Conservation (phyloP, 371 early-diverging fungal species). For the Mycotypha africana region DNA sequence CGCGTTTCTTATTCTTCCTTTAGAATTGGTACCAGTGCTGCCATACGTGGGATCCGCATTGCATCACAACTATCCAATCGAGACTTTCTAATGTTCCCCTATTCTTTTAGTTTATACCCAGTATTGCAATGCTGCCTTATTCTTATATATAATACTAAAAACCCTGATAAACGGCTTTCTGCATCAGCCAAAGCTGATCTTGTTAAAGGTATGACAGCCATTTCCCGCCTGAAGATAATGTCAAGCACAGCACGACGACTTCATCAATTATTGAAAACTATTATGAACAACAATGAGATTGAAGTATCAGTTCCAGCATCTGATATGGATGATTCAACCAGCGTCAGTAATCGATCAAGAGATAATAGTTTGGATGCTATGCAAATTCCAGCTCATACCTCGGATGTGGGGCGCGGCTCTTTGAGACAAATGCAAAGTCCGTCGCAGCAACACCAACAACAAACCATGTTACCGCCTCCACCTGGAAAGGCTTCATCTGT, state of each 20-base stretch:
- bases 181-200: conserved; percentile 33
- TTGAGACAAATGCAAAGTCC: not conserved
- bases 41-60: conserved; percentile 33
- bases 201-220: conserved; percentile 21
- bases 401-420: conserved; percentile 22
- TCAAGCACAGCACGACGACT: conserved; percentile 33
- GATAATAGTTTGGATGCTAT: not conserved
- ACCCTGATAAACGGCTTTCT: conserved; percentile 27
- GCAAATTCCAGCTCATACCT: conserved; percentile 6
- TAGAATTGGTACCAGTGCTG: conserved; percentile 41
- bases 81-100: conserved; percentile 42
- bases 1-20: conserved; percentile 34
- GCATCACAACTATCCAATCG: conserved; percentile 27
- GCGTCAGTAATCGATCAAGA: conserved; percentile 1
- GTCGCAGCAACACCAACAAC: not conserved
- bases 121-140: conserved; percentile 40
- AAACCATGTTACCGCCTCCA: not conserved
- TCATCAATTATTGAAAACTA: conserved; percentile 19
- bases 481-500: not conserved
- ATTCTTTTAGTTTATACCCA: conserved; percentile 40
- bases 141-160: conserved; percentile 41
- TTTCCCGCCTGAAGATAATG: conserved; percentile 24
- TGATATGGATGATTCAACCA: conserved; percentile 6
- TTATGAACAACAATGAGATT: conserved; percentile 34
- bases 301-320: conserved; percentile 15